Evolutionary conservation across 1,284 basidiomycete species (phyloP), one percentile per base, ranked within the genome.

Genomic region (Microstroma glucosiphilum): DNA sequence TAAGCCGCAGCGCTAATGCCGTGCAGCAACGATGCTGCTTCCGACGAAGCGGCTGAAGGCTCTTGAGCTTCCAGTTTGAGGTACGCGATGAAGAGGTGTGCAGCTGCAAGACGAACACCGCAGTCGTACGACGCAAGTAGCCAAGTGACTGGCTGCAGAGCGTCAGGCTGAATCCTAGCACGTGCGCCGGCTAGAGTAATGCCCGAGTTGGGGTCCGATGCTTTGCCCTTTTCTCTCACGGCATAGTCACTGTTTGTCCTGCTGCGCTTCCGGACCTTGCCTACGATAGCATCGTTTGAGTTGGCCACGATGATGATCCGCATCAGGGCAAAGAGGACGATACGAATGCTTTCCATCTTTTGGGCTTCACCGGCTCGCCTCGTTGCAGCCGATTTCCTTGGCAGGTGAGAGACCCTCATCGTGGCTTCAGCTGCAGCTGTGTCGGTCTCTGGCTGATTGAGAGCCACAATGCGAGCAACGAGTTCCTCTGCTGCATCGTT

Each of bases 401-500:
- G 54, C 82, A 84, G 51, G 83, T 59, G 55, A 58, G 63, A 65
- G 4, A 37, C 30, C 30, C 30, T 37, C 30, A 37, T 37, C 54
- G 6, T 62, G 63, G 19, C 23, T 23, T 65, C 61, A 9, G 65
- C 69, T 25, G 63, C 65, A 79, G 81, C 21, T 80, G 79, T 40
- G 83, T 72, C 7, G 84, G 77, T 57, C 15, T 86, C 87, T 67
- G 86, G 86, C 15, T 84, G 82, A 73, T 91, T 89, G 25, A 91
- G 82, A 0, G 83, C 81, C 4, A 85, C 82, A n/a, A 96, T 84
- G 25, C 90, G 86, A 62, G 85, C 85, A 48, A 91, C 86, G 30
- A 94, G 82, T 79, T 96, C 92, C 66, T 87, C 87, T 13, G 90
- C 87, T 59, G 96, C 86, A 79, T 96, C 93, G 76, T 91, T 90